These are phyloP conservation scores for Pisolithus marmoratus DNA, from an alignment of 768 basidiomycete genomes.

Conservation along the genomic window DNA sequence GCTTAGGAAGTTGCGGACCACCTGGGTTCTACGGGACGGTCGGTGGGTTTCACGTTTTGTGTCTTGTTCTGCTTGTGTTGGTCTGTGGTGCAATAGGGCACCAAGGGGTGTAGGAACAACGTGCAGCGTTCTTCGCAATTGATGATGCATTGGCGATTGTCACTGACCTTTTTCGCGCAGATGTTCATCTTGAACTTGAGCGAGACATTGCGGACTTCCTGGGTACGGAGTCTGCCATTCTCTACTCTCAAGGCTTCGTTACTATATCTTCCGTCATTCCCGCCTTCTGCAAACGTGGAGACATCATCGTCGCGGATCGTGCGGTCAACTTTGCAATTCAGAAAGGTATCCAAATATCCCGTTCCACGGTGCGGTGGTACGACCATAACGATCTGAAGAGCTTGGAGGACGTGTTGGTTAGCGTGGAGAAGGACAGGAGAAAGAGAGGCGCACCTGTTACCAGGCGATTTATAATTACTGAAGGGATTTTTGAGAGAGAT, in stretches of 20 bases:
- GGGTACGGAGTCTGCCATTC: constrained; percentile 81
- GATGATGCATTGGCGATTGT: neutral
- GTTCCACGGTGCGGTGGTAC: constrained; percentile 90
- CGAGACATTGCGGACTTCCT: constrained; percentile 87
- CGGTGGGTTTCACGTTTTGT: constrained; percentile 44
- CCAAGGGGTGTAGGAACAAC: neutral
- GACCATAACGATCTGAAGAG: constrained; percentile 93
- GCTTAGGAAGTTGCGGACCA: constrained; percentile 92
- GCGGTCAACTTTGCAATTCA: constrained; percentile 94
- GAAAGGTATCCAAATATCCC: constrained; percentile 90
- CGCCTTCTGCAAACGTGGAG: constrained; percentile 95
- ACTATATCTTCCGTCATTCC: constrained; percentile 93
- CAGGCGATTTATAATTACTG: constrained; percentile 91
- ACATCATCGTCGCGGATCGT: constrained; percentile 98
- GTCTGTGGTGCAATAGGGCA: neutral
- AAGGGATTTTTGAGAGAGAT: constrained; percentile 95
- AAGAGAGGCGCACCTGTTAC: constrained; percentile 80
- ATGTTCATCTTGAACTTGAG: constrained; percentile 89
- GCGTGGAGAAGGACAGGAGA: constrained; percentile 82
- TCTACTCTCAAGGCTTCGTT: constrained; percentile 92
- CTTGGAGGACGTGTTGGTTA: constrained; percentile 81
- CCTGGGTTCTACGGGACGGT: constrained; percentile 96
- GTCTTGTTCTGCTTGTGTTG: neutral
- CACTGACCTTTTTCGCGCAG: constrained; percentile 33
- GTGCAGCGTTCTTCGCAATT: neutral